Evolutionary conservation across 352 stramenopile genomes (phyloP), one percentile per base, ranked within the genome.

Genomic region (Pythium guiyangense): DNA sequence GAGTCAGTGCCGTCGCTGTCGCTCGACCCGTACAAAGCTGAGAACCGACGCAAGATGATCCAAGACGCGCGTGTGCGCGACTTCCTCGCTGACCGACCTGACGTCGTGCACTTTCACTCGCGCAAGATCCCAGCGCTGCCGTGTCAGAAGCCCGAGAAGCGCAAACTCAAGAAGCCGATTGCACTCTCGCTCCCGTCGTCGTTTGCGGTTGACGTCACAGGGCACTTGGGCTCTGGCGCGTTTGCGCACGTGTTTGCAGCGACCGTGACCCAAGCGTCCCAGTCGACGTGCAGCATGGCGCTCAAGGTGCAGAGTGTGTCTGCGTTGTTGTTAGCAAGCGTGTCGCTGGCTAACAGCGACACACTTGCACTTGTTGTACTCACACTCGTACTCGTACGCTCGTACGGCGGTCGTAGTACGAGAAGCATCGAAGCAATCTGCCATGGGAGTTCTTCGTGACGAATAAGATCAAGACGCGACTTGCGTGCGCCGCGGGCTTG

Each of bases 401-500:
- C n/a, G n/a, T n/a, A n/a, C n/a, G n/a, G n/a, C n/a, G n/a, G n/a
- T 31, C 10, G 17, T 14, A 95, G 86, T 73, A 77, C 63, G 86
- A 95, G 63, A 90, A 84, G 35, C 68, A 74, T 31, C 69, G 73
- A 26, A 70, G 70, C 17, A 90, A 89, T 54, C 49, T 95, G 42
- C 66, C 70, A n/a, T 95, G 86, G 86, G 86, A 95, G 48, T 83
- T 88, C 37, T 92, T 82, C 54, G 69, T 92, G 29, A 78, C 76
- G 31, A 73, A 86, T 62, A 76, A 74, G 49, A 68, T 86, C 46
- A 69, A 58, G 25, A 69, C 71, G 49, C 77, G 60, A 25, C 20
- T 80, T 22, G 64, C 27, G 46, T 58, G 57, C 57, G 48, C 66
- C 22, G 55, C 64, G 25, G 58, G 49, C 18, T 59, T 73, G 52